These are phyloP conservation scores for Ceratocystis lukuohia DNA, from an alignment of 2,329 filamentous ascomycete genomes.

Conservation along the genomic window DNA sequence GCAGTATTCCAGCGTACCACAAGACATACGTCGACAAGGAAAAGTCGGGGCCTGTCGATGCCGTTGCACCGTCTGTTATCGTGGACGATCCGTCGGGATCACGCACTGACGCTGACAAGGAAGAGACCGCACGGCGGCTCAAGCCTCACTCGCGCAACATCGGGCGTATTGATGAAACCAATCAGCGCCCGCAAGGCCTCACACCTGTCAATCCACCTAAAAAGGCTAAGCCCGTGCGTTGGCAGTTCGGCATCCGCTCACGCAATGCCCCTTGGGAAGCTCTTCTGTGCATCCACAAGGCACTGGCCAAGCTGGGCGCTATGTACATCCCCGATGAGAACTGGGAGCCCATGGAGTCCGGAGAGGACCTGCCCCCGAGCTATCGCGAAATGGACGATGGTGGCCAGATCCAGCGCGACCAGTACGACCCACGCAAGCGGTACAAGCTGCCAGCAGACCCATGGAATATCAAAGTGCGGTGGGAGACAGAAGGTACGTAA, in stretches of 20 bases:
- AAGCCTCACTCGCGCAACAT: slow-evolving; percentile 71
- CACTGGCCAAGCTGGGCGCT: slow-evolving; percentile 73
- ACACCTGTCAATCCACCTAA: slow-evolving; percentile 51
- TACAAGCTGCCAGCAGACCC: slow-evolving; percentile 86
- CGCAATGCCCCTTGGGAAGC: slow-evolving; percentile 90
- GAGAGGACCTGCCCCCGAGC: slow-evolving; percentile 30
- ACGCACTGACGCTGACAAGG: slow-evolving; percentile 59
- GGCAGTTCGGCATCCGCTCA: slow-evolving; percentile 96
- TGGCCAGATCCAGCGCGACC: slow-evolving; percentile 28
- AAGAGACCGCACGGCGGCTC: slow-evolving; percentile 64
- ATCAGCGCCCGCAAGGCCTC: slow-evolving; percentile 43
- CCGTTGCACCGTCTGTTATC: slow-evolving; percentile 31
- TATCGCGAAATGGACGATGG: slow-evolving; percentile 32
- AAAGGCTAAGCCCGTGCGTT: slow-evolving; percentile 70
- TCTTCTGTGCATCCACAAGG: slow-evolving; percentile 88
- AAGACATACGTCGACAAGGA: slow-evolving; percentile 73
- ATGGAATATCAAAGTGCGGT: slow-evolving; percentile 86
- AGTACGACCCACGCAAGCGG: slow-evolving; percentile 41
- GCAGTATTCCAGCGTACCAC: slow-evolving; percentile 81
- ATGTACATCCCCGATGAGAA: slow-evolving; percentile 66
- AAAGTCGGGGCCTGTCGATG: slow-evolving; percentile 37
- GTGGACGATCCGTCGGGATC: slow-evolving; percentile 37
- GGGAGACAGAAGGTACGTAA: slow-evolving; percentile 63
- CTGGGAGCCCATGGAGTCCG: slow-evolving; percentile 35
- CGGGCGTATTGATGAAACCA: slow-evolving; percentile 43